Base-by-base conservation (phyloP, 805 yeast genomes). In the Lachancea meyersii region DNA sequence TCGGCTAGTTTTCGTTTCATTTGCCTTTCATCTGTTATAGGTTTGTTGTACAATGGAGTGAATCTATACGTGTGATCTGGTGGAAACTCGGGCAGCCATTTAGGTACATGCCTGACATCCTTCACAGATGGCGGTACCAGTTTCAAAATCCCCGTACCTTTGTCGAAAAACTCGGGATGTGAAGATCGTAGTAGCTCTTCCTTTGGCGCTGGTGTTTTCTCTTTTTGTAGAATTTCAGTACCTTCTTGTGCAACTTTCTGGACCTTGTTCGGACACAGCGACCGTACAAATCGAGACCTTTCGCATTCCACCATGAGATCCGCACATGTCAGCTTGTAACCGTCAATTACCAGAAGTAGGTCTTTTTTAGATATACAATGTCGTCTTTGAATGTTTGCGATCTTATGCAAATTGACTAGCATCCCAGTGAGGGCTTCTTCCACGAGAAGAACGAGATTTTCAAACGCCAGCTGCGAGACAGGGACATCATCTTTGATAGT, bases 51-150 rank as follows among this genome's bases (percentile, higher is more conserved):
- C 48, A 73, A 72, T 0, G 95, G 83, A 0, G 96, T 84, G 43
- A 80, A 75, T 61, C 77, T 79, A 59, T 83, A 91, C 0, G 97
- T 91, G 62, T 89, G 94, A 54, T 87, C 95, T 0, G 97, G 96
- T 1, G 98, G 98, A 22, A 91, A 70, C 10, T 79, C 78, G 0
- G 98, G 98, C 52, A 91, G 66, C 80, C 88, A 88, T 5, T 66
- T 57, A 0, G 94, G 94, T 6, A 86, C 72, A 46, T 77, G 76
- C 4, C 60, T 57, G 37, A 65, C 66, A 28, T 61, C 50, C 21
- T 61, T 56, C 18, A 69, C 65, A 1, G 65, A 60, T 27, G 80
- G 64, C 43, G 80, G 88, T 11, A 82, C 75, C 20, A 85, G 68
- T 38, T 72, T 67, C 31, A 35, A 32, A 19, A 42, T 48, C 26